Percentiles rank a stretch among this genome's conserved stretches.
phyloP scores from a whole-genome alignment of 2,329 filamentous ascomycete species.

The Colletotrichum sidae region DNA sequence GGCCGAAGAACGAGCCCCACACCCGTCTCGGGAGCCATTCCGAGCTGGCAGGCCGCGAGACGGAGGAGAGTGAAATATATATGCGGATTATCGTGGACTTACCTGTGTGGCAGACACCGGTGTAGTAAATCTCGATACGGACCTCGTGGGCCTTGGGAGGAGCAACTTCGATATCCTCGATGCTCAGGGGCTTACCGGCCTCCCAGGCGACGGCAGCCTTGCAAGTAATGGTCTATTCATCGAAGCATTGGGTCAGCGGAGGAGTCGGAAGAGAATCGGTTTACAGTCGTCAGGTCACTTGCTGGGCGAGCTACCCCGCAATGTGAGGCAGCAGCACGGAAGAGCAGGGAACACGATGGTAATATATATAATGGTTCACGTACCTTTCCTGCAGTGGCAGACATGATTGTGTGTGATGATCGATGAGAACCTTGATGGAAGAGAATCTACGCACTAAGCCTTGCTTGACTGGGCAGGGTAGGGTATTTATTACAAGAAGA shows the following conservation, averaged over 20 bases:
- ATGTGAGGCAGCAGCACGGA: slow-evolving; percentile 2
- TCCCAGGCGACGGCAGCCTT: slow-evolving; percentile 99
- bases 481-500: slow-evolving; percentile 34
- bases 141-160: slow-evolving; percentile 94
- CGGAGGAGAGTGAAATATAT: slow-evolving; percentile 32
- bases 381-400: slow-evolving; percentile 40
- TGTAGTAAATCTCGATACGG: slow-evolving; percentile 96
- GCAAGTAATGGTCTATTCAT: slow-evolving; percentile 86
- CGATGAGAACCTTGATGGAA: slow-evolving; percentile 39
- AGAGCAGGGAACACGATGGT: slow-evolving; percentile 16
- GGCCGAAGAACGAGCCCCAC: not conserved
- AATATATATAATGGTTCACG: slow-evolving; percentile 5
- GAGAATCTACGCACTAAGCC: slow-evolving; percentile 25
- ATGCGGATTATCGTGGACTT: slow-evolving; percentile 44
- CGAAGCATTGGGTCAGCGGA: slow-evolving; percentile 26
- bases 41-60: slow-evolving; percentile 35
- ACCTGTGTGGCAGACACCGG: slow-evolving; percentile 98
- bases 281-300: not conserved
- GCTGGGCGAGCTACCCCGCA: slow-evolving; percentile 35
- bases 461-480: slow-evolving; percentile 30
- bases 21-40: slow-evolving; percentile 1
- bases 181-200: slow-evolving; percentile 86
- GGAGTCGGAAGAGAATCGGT: slow-evolving; percentile 7
- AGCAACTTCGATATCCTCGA: slow-evolving; percentile 93
- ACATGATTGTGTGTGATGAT: slow-evolving; percentile 29